A percentile compares a stretch with the other conserved stretches of the same genome.
Conservation (phyloP, 148 eudicot species). For the Arbutus unedo region DNA sequence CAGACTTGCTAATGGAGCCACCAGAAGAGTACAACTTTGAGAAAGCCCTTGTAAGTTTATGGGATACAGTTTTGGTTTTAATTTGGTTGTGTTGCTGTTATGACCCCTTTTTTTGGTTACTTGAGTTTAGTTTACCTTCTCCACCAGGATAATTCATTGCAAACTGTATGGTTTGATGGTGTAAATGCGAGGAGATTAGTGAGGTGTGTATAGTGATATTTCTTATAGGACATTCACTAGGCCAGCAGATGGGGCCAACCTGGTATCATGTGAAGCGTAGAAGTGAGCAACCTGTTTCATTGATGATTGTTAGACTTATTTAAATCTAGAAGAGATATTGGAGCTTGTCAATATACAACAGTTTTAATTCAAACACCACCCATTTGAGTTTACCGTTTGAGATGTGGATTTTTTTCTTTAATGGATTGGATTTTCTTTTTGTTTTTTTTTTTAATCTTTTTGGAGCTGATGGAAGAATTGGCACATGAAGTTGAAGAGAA, state of each 20-base stretch:
- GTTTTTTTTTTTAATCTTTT: too few species aligned
- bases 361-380: too few species aligned
- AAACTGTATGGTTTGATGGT: slow-evolving; percentile 67
- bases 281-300: background rate
- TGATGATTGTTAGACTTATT: too few species aligned
- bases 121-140: background rate
- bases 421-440: too few species aligned
- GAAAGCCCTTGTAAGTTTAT: slow-evolving; percentile 60
- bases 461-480: too few species aligned
- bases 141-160: slow-evolving; percentile 78
- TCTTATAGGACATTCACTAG: background rate
- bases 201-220: slow-evolving; percentile 33
- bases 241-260: too few species aligned
- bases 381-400: too few species aligned
- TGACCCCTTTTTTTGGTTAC: background rate
- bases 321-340: too few species aligned
- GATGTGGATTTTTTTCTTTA: too few species aligned
- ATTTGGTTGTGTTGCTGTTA: background rate
- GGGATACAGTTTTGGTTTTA: background rate
- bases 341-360: too few species aligned
- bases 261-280: too few species aligned
- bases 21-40: slow-evolving; percentile 71
- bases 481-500: too few species aligned
- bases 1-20: slow-evolving; percentile 60
- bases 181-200: slow-evolving; percentile 39